Conservation (phyloP, 257 asterid species). For the Petrea volubilis region DNA sequence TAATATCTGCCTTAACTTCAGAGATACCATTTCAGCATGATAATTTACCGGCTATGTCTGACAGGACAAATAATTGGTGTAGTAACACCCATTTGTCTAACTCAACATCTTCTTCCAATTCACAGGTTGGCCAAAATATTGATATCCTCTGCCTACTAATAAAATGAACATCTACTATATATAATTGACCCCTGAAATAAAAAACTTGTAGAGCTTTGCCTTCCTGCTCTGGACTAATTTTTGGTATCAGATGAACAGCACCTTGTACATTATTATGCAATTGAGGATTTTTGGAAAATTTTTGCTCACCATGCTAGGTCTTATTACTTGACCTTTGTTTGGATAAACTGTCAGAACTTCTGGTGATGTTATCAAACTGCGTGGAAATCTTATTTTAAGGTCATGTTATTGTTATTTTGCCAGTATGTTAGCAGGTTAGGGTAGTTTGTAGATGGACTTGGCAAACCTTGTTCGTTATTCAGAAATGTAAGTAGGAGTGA, state of each 20-base stretch:
- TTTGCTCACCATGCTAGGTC: neutral
- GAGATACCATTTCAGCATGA: slow-evolving; percentile 51
- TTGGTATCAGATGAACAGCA: neutral
- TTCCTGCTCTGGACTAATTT: neutral
- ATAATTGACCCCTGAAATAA: neutral
- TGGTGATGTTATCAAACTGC: neutral
- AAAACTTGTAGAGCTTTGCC: neutral
- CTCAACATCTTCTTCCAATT: slow-evolving; percentile 25
- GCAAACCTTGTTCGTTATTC: neutral
- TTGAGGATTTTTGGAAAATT: neutral
- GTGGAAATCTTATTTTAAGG: neutral
- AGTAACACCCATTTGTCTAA: too few species aligned
- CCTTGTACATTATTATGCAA: neutral
- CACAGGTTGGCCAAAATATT: slow-evolving; percentile 49
- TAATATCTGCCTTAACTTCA: slow-evolving; percentile 73
- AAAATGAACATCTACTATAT: neutral
- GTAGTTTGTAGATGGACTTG: neutral
- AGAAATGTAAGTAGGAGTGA: neutral
- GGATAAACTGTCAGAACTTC: neutral
- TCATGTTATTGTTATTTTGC: neutral
- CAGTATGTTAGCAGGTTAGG: neutral
- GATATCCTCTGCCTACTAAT: neutral
- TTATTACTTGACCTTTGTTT: neutral
- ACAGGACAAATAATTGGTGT: slow-evolving; percentile 15
- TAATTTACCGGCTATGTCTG: slow-evolving; percentile 25